These are phyloP conservation scores for Monosporascus sp. DNA, from an alignment of 2,329 filamentous ascomycete genomes.

Conservation along the genomic window DNA sequence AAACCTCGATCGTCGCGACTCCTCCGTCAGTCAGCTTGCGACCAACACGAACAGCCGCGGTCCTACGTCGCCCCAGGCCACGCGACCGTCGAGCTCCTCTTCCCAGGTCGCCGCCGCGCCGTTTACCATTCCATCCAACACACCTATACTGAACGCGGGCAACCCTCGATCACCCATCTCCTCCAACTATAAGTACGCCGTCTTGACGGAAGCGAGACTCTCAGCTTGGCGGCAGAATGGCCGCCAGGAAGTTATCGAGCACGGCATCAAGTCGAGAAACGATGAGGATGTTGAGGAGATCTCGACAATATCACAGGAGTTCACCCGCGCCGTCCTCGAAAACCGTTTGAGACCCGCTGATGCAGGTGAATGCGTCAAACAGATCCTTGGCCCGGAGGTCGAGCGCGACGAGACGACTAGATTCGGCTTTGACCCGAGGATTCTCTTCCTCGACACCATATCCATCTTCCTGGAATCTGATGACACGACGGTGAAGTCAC, in stretches of 20 bases:
- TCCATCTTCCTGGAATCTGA: slow-evolving; percentile 73
- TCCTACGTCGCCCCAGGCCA: slow-evolving; percentile 26
- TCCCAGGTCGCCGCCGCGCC: slow-evolving; percentile 25
- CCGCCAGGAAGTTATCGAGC: slow-evolving; percentile 60
- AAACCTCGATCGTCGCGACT: slow-evolving; percentile 46
- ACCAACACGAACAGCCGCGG: slow-evolving; percentile 20
- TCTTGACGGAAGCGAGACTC: slow-evolving; percentile 66
- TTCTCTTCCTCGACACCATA: slow-evolving; percentile 76
- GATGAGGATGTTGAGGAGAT: slow-evolving; percentile 65
- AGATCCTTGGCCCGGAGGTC: slow-evolving; percentile 60
- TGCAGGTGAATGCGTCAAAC: slow-evolving; percentile 66
- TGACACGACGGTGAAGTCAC: slow-evolving; percentile 40
- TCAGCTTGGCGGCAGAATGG: slow-evolving; percentile 63
- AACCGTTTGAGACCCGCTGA: slow-evolving; percentile 60
- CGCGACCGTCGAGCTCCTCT: slow-evolving; percentile 32
- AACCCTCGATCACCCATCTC: slow-evolving; percentile 27
- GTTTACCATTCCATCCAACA: slow-evolving; percentile 18
- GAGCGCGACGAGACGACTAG: slow-evolving; percentile 38
- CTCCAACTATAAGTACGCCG: slow-evolving; percentile 64
- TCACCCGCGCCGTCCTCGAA: slow-evolving; percentile 70
- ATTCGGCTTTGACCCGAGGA: slow-evolving; percentile 54
- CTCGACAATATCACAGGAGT: slow-evolving; percentile 75
- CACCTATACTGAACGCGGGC: slow-evolving; percentile 11
- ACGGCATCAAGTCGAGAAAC: slow-evolving; percentile 57
- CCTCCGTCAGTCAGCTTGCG: slow-evolving; percentile 32